A percentile compares a stretch with the other conserved stretches of the same genome.
Evolutionary conservation across 305 asterid species (phyloP).

Genomic region (Euphrasia arctica): DNA sequence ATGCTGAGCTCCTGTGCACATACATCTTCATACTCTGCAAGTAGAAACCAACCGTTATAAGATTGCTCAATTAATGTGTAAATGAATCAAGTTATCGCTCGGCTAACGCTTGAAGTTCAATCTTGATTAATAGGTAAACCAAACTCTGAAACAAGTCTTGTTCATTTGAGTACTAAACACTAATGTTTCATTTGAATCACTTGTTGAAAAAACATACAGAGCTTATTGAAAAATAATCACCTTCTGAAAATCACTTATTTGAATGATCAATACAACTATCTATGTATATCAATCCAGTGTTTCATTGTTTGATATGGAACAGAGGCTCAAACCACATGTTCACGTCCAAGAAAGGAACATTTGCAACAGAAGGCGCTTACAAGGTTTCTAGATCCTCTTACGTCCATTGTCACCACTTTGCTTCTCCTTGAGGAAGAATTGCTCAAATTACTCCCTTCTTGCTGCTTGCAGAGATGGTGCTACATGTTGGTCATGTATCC

Average conservation of each 20-base stretch:
- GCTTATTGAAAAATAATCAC: background rate
- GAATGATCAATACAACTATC: background rate
- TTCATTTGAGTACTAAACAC: too few relatives aligned
- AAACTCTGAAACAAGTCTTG: background rate
- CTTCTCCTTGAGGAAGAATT: constrained; percentile 17
- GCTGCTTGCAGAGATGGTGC: constrained; percentile 25
- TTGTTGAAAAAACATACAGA: too few relatives aligned
- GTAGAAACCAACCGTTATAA: background rate
- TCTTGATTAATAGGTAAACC: background rate
- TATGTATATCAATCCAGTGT: background rate
- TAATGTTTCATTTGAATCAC: too few relatives aligned
- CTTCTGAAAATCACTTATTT: background rate
- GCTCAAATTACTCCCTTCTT: constrained; percentile 25
- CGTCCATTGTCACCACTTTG: constrained; percentile 25
- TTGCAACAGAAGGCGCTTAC: constrained; percentile 33
- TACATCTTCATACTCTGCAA: background rate
- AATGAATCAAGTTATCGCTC: background rate
- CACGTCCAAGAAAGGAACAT: background rate
- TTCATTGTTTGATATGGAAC: background rate
- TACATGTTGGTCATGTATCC: constrained; percentile 44
- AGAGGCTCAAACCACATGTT: background rate
- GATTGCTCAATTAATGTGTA: background rate
- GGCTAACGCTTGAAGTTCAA: background rate
- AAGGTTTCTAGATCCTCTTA: constrained; percentile 40
- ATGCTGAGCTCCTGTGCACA: background rate